Base-by-base conservation (phyloP, 1,284 basidiomycete species). In the Boletellus dicymbophilus region DNA sequence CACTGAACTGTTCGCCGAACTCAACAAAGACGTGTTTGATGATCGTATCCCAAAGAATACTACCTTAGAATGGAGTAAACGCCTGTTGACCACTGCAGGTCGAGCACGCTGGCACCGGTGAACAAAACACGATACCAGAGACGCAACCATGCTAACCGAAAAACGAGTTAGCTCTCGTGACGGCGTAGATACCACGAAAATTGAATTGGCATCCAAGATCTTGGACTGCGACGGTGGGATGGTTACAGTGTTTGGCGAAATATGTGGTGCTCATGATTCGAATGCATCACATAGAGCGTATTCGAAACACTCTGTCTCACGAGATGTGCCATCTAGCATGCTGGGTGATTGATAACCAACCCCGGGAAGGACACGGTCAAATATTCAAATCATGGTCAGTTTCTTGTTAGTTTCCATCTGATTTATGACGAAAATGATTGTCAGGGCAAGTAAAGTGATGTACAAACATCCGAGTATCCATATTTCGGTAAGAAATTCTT, bases 281-380 rank as follows among this genome's bases (percentile, higher is more conserved):
- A 25, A 38, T 34, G 20, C 26, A 13, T 6, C 15, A 36, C 38
- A 37, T 49, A 91, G 87, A 88, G 48, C 81, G 89, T 22, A 84
- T 94, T 34, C 73, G 82, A 20, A 83, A 89, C 62, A 94, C 92
- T 1, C 70, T 94, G 3, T 81, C 88, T 25, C 91, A 94, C 59
- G 92, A 94, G 67, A 90, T 94, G 84, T 94, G 91, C 55, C 92
- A 93, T 67, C 70, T 94, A 25, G 90, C 90, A 6, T 84, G 81
- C 49, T 94, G 92, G 91, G 72, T 88, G 27, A 85, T 93, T 46
- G 79, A 88, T 60, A 69, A 77, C 11, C 75, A 82, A 22, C 77
- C 82, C 4, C 80, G 81, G 44, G 87, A 88, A 63, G 76, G 76
- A 15, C 90, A 93, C 57, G 90, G 89, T 13, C 72, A 66, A 15